A percentile compares a stretch with the other conserved stretches of the same genome.
Conservation (phyloP, 2,329 filamentous ascomycete genomes). For the Fusarium nodosum region DNA sequence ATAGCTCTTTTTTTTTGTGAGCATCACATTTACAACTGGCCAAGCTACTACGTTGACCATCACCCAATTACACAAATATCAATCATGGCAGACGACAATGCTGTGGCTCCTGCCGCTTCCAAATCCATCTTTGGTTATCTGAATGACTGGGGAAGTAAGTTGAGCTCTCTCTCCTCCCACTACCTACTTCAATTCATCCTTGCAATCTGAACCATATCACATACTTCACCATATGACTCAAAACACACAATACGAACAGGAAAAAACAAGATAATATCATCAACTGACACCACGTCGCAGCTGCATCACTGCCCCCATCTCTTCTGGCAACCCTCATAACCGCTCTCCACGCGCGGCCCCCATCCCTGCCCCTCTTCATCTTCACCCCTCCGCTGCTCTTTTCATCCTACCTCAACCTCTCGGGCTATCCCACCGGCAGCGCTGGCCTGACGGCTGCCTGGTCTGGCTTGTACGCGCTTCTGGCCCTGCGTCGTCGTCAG, state of each 20-base stretch:
- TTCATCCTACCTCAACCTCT: slow-evolving; percentile 70
- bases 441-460: slow-evolving; percentile 69
- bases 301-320: slow-evolving; percentile 67
- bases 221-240: slow-evolving; percentile 8
- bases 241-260: slow-evolving; percentile 1
- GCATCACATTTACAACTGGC: slow-evolving; percentile 31
- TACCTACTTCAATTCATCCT: slow-evolving; percentile 7
- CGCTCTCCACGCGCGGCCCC: slow-evolving; percentile 68
- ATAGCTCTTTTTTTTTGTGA: slow-evolving; percentile 30
- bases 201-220: slow-evolving; percentile 14
- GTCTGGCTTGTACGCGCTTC: slow-evolving; percentile 69
- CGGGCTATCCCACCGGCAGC: slow-evolving; percentile 69
- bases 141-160: slow-evolving; percentile 66
- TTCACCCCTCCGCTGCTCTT: slow-evolving; percentile 68
- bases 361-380: slow-evolving; percentile 66
- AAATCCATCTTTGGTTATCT: slow-evolving; percentile 55
- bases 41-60: slow-evolving; percentile 33
- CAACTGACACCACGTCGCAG: slow-evolving; percentile 53
- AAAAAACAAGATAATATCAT: background rate
- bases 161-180: too few relatives aligned
- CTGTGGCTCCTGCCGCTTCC: slow-evolving; percentile 36
- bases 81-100: slow-evolving; percentile 51
- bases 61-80: slow-evolving; percentile 13
- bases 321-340: slow-evolving; percentile 69
- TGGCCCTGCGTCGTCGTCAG: slow-evolving; percentile 65